Percentiles rank a stretch among this genome's conserved stretches.
phyloP scores from a whole-genome alignment of 805 yeast species.

The Cyberlindnera mycetangii region DNA sequence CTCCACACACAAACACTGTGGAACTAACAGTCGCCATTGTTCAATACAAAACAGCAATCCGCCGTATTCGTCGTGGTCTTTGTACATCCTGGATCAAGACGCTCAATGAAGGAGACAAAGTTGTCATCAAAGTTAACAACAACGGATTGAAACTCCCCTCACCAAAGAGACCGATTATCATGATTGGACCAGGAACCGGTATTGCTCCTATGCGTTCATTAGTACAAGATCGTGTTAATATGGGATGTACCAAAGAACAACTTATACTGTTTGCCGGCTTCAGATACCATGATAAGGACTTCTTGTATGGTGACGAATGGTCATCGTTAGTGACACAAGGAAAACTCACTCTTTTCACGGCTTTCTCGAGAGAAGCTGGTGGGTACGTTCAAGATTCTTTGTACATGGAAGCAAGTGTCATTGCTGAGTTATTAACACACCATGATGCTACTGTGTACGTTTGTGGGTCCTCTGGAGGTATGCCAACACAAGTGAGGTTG shows the following conservation, averaged over 20 bases:
- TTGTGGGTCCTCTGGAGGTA: conserved; percentile 92
- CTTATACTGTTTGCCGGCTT: conserved; percentile 73
- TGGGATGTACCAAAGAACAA: conserved; percentile 32
- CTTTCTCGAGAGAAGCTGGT: conserved; percentile 50
- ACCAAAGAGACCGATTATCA: conserved; percentile 47
- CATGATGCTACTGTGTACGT: conserved; percentile 64
- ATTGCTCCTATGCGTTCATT: conserved; percentile 87
- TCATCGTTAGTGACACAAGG: conserved; percentile 31
- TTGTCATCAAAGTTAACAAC: conserved; percentile 50
- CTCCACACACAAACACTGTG: conserved; percentile 37
- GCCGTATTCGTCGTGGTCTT: conserved; percentile 73
- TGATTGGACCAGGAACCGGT: conserved; percentile 95
- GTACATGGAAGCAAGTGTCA: conserved; percentile 44
- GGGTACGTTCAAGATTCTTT: conserved; percentile 81
- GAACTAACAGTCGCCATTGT: conserved; percentile 84
- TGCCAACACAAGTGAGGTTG: conserved; percentile 88
- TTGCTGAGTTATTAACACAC: conserved; percentile 53
- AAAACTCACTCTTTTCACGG: conserved; percentile 39
- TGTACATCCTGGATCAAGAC: conserved; percentile 74
- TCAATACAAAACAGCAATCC: conserved; percentile 77
- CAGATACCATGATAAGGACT: conserved; percentile 64
- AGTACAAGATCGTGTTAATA: conserved; percentile 34
- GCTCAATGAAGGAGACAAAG: conserved; percentile 43
- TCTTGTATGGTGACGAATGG: conserved; percentile 59
- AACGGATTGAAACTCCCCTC: conserved; percentile 40